A percentile compares a stretch with the other conserved stretches of the same genome.
Evolutionary conservation across 805 yeast species (phyloP).

Genomic region (Saccharomycopsis olivae): DNA sequence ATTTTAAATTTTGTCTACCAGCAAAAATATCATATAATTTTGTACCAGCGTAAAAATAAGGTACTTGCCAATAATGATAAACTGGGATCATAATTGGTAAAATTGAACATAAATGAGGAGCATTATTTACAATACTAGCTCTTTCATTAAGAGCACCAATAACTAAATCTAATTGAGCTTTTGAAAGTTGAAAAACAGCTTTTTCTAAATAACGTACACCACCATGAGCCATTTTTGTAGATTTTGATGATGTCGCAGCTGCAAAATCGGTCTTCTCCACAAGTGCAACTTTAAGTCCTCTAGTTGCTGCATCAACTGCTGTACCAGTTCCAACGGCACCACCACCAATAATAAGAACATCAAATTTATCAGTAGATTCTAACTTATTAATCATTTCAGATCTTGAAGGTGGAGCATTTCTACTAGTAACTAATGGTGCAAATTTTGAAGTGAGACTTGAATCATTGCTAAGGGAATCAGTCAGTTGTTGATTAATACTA

Average conservation of each 20-base stretch:
- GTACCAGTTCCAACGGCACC: constrained; percentile 95
- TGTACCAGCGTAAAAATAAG: constrained; percentile 86
- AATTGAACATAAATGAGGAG: constrained; percentile 81
- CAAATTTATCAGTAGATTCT: constrained; percentile 45
- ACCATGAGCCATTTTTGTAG: constrained; percentile 96
- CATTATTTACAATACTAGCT: constrained; percentile 75
- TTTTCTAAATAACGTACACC: constrained; percentile 94
- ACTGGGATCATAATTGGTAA: constrained; percentile 95
- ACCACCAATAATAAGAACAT: constrained; percentile 85
- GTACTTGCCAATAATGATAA: constrained; percentile 91
- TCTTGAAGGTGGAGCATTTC: constrained; percentile 47
- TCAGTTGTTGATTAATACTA: too few relatives aligned
- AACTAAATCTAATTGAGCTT: constrained; percentile 80
- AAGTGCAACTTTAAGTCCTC: constrained; percentile 83
- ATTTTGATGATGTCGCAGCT: constrained; percentile 84
- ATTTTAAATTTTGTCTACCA: constrained; percentile 74
- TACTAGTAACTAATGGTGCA: constrained; percentile 28
- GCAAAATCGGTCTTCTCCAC: constrained; percentile 87
- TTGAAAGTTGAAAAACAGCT: constrained; percentile 86
- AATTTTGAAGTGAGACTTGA: neutral
- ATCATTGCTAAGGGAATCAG: neutral
- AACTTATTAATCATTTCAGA: constrained; percentile 39
- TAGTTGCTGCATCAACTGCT: constrained; percentile 81
- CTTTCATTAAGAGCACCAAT: constrained; percentile 85
- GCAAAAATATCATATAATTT: constrained; percentile 89